phyloP scores from a whole-genome alignment of 2,329 filamentous ascomycete genomes.

The Albifimbria verrucaria region DNA sequence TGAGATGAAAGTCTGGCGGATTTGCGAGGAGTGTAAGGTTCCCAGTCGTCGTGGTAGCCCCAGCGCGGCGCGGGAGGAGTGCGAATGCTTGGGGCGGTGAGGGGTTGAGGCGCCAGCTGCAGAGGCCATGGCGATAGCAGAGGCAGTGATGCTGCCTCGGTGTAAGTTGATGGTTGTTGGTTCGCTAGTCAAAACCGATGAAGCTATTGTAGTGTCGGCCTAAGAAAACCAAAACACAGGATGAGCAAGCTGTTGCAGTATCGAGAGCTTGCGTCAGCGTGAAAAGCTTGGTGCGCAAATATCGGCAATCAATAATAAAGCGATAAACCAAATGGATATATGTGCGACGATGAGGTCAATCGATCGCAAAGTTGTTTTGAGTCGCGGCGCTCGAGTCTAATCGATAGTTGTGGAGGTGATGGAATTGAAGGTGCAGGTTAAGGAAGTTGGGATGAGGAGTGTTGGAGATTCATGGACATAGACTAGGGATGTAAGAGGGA shows the following conservation, averaged over 20 bases:
- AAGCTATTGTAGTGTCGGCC: neutral
- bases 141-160: neutral
- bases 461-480: slow-evolving; percentile 12
- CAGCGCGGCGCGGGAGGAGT: slow-evolving; percentile 68
- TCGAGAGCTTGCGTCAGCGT: neutral
- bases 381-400: neutral
- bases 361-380: too few species aligned
- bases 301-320: neutral
- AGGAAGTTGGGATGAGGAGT: neutral
- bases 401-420: neutral
- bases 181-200: neutral
- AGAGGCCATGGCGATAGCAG: slow-evolving; percentile 21
- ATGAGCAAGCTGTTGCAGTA: neutral
- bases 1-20: slow-evolving; percentile 62
- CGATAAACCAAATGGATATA: neutral
- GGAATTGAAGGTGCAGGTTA: neutral
- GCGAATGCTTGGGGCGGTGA: slow-evolving; percentile 56
- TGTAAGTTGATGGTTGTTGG: too few species aligned
- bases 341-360: too few species aligned
- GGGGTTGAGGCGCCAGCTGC: slow-evolving; percentile 48
- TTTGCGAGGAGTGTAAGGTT: slow-evolving; percentile 70
- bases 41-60: slow-evolving; percentile 66
- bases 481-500: neutral
- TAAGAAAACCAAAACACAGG: neutral
- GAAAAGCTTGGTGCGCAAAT: neutral